Evolutionary conservation across 495 filamentous ascomycete species (phyloP), one percentile per base, ranked within the genome.

Genomic region (Penicillium pulvis): DNA sequence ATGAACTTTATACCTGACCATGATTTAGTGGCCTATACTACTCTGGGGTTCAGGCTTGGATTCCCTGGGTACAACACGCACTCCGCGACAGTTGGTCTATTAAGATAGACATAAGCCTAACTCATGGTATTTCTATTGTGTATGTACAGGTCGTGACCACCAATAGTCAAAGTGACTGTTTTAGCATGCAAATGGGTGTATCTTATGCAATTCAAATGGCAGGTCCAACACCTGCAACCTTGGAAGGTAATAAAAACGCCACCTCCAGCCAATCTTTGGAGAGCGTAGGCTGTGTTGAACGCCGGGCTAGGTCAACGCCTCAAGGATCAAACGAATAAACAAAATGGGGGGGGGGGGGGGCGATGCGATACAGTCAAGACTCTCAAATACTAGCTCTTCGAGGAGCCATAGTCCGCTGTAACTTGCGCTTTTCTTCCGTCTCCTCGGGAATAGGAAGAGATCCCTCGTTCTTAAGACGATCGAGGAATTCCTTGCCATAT

Each of bases 401-500:
- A 16, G 93, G 93, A 61, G 93, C 95, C 90, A 96, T 93, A 10
- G 92, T 98, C 70, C 95, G 81, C 68, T 94, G 81, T 63, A 98
- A 71, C 56, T 90, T 88, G 80, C 87, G 90, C 84, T 92, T 92
- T 75, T 91, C 91, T 74, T 93, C 92, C 17, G 83, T 90, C 77
- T 92, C 91, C 63, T 87, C 83, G 58, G 75, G 71, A 2, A 79
- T 72, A 12, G 80, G 80, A 56, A 96, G 70, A 24, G 87, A 78
- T 1, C 93, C 94, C 67, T 93, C 77, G 42, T 89, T 89, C 66
- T 83, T 85, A 61, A 97, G 69, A 55, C 85, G 79, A 30, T 81
- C 83, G 43, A 98, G 71, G 72, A 86, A 96, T 56, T 88, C 81
- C 71, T 86, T 89, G 17, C 92, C 94, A 75, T 87, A 98, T 33